phyloP scores from a whole-genome alignment of 2,329 filamentous ascomycete species.

The Geosmithia flava region DNA sequence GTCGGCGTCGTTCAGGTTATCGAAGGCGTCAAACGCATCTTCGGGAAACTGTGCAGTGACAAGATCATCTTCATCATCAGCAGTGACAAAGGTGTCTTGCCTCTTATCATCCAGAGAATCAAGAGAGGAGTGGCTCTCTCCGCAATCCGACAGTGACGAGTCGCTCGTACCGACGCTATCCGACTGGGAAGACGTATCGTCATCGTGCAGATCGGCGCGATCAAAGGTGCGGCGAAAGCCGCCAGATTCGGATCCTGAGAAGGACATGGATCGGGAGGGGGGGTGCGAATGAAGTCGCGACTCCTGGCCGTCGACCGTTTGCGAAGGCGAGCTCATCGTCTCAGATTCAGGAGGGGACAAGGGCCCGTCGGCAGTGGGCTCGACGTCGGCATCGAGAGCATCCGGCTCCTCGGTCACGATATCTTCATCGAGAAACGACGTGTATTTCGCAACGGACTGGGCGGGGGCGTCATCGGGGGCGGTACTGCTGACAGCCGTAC shows the following conservation, averaged over 20 bases:
- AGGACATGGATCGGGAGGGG: slow-evolving; percentile 36
- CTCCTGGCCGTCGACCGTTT: slow-evolving; percentile 16
- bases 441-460: slow-evolving; percentile 8
- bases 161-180: slow-evolving; percentile 29
- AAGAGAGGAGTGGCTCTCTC: slow-evolving; percentile 22
- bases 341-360: slow-evolving; percentile 34
- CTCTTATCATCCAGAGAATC: slow-evolving; percentile 16
- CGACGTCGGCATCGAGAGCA: slow-evolving; percentile 11
- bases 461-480: slow-evolving; percentile 18
- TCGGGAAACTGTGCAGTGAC: slow-evolving; percentile 25
- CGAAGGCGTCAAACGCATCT: slow-evolving; percentile 21
- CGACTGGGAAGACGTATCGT: slow-evolving; percentile 31
- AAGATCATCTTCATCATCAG: slow-evolving; percentile 20
- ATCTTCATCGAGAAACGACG: slow-evolving; percentile 26
- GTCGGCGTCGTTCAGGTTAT: slow-evolving; percentile 6
- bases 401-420: slow-evolving; percentile 33
- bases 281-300: slow-evolving; percentile 19
- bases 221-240: slow-evolving; percentile 18
- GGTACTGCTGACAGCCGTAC: slow-evolving; percentile 24
- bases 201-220: slow-evolving; percentile 15
- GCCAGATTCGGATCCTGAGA: slow-evolving; percentile 37
- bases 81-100: slow-evolving; percentile 7
- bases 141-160: slow-evolving; percentile 32
- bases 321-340: slow-evolving; percentile 29
- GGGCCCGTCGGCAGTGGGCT: slow-evolving; percentile 11